Evolutionary conservation across 768 basidiomycete species (phyloP).

Genomic region (Naganishia vishniacii): DNA sequence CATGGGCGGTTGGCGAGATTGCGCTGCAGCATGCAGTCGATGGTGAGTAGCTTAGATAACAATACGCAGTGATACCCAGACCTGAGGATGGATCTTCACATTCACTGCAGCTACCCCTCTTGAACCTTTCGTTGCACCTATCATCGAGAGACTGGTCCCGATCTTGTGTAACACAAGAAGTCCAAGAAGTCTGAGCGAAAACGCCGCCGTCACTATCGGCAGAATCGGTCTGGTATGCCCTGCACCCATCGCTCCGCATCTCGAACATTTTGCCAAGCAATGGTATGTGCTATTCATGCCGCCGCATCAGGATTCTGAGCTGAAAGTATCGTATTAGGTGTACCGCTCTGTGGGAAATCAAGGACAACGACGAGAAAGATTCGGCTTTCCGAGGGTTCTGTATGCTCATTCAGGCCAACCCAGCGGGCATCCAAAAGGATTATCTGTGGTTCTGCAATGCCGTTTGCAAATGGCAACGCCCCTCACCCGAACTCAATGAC

Average conservation of each 20-base stretch:
- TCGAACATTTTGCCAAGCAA: slow-evolving; percentile 82
- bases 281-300: slow-evolving; percentile 55
- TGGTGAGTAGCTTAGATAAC: slow-evolving; percentile 12
- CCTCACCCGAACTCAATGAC: slow-evolving; percentile 79
- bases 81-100: not conserved
- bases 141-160: slow-evolving; percentile 83
- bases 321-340: slow-evolving; percentile 51
- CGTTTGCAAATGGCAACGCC: slow-evolving; percentile 88
- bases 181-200: slow-evolving; percentile 89
- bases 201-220: slow-evolving; percentile 96
- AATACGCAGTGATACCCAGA: too few relatives aligned
- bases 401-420: slow-evolving; percentile 89
- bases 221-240: slow-evolving; percentile 93
- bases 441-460: slow-evolving; percentile 98
- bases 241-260: slow-evolving; percentile 73
- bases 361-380: slow-evolving; percentile 99
- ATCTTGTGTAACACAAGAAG: slow-evolving; percentile 88
- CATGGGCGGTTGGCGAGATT: slow-evolving; percentile 99
- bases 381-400: slow-evolving; percentile 97
- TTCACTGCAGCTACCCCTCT: slow-evolving; percentile 68
- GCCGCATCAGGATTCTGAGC: not conserved
- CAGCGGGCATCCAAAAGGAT: slow-evolving; percentile 89
- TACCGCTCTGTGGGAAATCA: slow-evolving; percentile 92
- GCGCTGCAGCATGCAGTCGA: slow-evolving; percentile 67
- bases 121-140: slow-evolving; percentile 79